Base-by-base conservation (phyloP, 148 eudicot genomes). In the Rhododendron henanense region DNA sequence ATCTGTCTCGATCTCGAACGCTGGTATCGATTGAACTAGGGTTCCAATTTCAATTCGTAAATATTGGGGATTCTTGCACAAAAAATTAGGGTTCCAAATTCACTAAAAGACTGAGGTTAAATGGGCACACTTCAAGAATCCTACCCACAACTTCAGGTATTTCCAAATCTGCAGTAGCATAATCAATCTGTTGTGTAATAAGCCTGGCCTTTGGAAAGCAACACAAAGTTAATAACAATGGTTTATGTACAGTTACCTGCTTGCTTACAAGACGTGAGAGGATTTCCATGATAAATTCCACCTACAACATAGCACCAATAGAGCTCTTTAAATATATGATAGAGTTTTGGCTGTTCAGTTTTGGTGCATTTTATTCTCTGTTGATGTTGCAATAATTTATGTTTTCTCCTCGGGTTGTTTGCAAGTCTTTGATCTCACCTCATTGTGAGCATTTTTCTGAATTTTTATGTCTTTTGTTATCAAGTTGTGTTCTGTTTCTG, bases 251-350 rank as follows among this genome's bases (percentile, higher is more conserved):
- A 82, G 18, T 85, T 86, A 97, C 99, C 99, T 97, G 99, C 92
- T 97, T 97, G 94, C 83, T 97, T 73, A 97, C 98, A 84, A 97
- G 98, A 44, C 99, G 98, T 76, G 95, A 93, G 85, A 97, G 98
- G 85, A 95, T 95, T 63, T 93, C 98, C 99, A 97, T 93, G 80
- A 97, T 90, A 85, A 97, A 97, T 83, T 93, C 96, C 90, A 97
- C 98, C 99, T 97, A 92, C 81, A 89, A 28, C 63, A 89, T 18
- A 87, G 84, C 78, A n/a, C 15, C 71, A 79, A 44, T 50, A 65
- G 63, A 87, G 41, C 28, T 10, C 81, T 51, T 35, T 9, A 80
- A 50, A n/a, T 78, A 25, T 47, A 7, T 74, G 82, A 45, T 53
- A n/a, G 6, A 39, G 44, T 39, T 39, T 39, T 39, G 44, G 6